A percentile compares a stretch with the other conserved stretches of the same genome.
phyloP scores from a whole-genome alignment of 345 rosid species.

The Melastoma malabathricum region DNA sequence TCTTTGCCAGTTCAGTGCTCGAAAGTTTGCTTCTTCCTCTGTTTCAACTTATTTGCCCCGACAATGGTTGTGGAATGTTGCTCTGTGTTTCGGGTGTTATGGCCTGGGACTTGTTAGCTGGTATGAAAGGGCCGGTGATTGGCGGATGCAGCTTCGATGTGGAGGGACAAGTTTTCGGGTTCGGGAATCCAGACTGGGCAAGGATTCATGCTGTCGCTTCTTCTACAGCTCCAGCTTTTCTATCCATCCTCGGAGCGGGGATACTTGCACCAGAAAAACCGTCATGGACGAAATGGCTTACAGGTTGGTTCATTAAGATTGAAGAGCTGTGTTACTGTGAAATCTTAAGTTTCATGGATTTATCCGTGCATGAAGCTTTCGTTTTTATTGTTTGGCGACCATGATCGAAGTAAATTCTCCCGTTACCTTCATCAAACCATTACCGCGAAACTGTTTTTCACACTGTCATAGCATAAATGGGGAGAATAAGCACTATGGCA shows the following conservation, averaged over 20 bases:
- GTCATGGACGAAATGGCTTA: constrained; percentile 96
- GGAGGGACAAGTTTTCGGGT: constrained; percentile 68
- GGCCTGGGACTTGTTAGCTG: background rate
- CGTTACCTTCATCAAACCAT: background rate
- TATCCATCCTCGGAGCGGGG: constrained; percentile 58
- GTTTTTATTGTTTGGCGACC: too few species aligned
- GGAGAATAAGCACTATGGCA: constrained; percentile 74
- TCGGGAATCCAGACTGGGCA: constrained; percentile 93
- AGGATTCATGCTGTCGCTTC: constrained; percentile 62
- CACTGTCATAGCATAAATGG: constrained; percentile 51
- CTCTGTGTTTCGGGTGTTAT: background rate
- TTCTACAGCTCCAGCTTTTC: constrained; percentile 58
- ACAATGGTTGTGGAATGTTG: background rate
- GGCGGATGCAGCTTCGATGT: constrained; percentile 52
- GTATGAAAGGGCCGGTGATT: background rate
- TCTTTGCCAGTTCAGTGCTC: background rate
- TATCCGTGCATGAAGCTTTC: too few species aligned
- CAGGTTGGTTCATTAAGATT: constrained; percentile 25
- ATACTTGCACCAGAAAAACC: constrained; percentile 54
- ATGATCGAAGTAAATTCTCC: too few species aligned
- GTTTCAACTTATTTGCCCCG: too few species aligned
- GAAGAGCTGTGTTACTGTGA: too few species aligned
- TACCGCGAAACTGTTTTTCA: background rate
- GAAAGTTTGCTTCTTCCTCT: background rate
- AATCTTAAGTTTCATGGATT: too few species aligned